Evolutionary conservation across 2,329 filamentous ascomycete genomes (phyloP), one percentile per base, ranked within the genome.

Genomic region (Botrytis fragariae): DNA sequence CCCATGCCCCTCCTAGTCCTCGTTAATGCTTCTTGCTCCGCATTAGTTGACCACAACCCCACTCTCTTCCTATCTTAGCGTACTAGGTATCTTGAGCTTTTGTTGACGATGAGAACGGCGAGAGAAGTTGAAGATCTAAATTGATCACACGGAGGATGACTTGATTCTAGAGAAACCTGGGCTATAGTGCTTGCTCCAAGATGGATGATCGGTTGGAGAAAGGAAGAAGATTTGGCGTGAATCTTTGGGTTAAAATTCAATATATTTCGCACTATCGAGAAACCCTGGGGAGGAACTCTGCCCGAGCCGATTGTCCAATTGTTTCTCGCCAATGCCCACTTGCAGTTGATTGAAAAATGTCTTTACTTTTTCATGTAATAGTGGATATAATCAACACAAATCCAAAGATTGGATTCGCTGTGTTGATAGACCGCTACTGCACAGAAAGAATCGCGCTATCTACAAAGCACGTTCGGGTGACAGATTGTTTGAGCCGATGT

Each of bases 31-130:
- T 57, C 61, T 57, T 54, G 69, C 54, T 63, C 59, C 45, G n/a
- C 45, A 44, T 65, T 37, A 57, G 60, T 57, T 71, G 60, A 57
- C 70, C 45, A 16, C 20, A 42, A 42, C 65, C 35, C 65, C 67
- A 71, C 69, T 54, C 45, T 63, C 51, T 62, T 72, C 54, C 70
- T 67, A 67, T 67, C 61, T 72, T 65, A 71, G 69, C 25, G 69
- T 65, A 51, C 20, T 48, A 22, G 37, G 14, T 44, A 62, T 37
- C 14, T 68, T 25, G 39, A 68, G 48, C 65, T 32, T 68, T 39
- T 42, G 63, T 37, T 25, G 45, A 39, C 18, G n/a, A 51, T 59
- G 48, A 32, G 51, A 68, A 67, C n/a, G 44, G 48, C 39, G 48
- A 32, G 39, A 60, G 42, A 37, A 29, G 57, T 29, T 48, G 57